Evolutionary conservation across 1,284 basidiomycete species (phyloP), one percentile per base, ranked within the genome.

Genomic region (Vanrija humicola): DNA sequence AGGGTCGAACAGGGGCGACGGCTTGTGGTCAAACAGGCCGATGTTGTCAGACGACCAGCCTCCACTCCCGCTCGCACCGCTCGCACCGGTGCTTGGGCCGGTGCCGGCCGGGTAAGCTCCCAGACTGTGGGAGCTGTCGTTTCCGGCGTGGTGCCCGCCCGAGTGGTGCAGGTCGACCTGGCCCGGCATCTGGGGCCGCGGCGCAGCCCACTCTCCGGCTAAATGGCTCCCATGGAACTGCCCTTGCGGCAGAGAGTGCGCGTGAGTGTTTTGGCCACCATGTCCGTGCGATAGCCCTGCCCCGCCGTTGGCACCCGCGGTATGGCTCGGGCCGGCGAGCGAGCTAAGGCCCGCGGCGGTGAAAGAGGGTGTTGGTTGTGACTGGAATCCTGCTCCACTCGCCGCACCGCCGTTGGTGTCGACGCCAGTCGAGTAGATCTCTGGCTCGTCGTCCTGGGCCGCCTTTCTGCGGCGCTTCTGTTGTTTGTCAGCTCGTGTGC

Each of bases 401-500:
- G 10, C 39, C 3, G 15, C 40, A 18, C 40, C 40, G 7, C 19
- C n/a, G n/a, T 42, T n/a, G 40, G n/a, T 6, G 8, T 42, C 23
- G 34, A n/a, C n/a, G 34, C 16, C 21, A n/a, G 46, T 6, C 16
- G 65, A 43, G 56, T 67, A 52, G 46, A 62, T 29, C 42, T 60
- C 63, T 38, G 58, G 57, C 46, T 58, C 58, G 2, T 62, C 56
- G 26, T 64, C 63, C 16, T 55, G 52, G n/a, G 58, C 46, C 3
- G 62, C 63, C 62, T 67, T 66, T 46, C 69, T 44, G 43, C 73
- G 58, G 38, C 71, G 65, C 66, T 68, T 72, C 70, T 73, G 58
- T 34, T 21, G 34, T 15, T 34, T 34, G 23, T 52, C 42, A 47
- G 53, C 29, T 21, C 28, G 28, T 18, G 40, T 25, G 40, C 9